phyloP scores from a whole-genome alignment of 129 eudicot genomes.

The Centella asiatica region DNA sequence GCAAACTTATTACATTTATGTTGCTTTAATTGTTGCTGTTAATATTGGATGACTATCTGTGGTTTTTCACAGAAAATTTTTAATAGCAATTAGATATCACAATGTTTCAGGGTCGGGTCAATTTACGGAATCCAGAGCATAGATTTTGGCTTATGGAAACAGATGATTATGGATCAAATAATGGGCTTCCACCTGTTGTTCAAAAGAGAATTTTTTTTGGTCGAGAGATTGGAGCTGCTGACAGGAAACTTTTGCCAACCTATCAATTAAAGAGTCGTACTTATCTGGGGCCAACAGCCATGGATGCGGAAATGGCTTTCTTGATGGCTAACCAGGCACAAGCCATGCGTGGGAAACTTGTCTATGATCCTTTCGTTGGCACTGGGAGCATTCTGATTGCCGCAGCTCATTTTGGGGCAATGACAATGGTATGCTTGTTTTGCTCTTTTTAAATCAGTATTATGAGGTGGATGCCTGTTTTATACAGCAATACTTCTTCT shows the following conservation, averaged over 20 bases:
- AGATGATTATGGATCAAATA: constrained; percentile 64
- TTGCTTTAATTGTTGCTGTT: neutral
- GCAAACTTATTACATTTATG: too few relatives aligned
- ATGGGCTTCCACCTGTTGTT: constrained; percentile 85
- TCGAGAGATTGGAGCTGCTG: constrained; percentile 78
- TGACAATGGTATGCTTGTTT: constrained; percentile 74
- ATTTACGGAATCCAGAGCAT: constrained; percentile 66
- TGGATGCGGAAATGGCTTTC: constrained; percentile 99
- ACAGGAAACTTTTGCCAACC: constrained; percentile 83
- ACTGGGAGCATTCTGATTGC: constrained; percentile 94
- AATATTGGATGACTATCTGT: neutral
- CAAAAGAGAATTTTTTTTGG: constrained; percentile 81
- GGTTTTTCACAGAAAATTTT: neutral
- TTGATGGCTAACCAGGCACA: constrained; percentile 96
- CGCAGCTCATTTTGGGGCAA: constrained; percentile 95
- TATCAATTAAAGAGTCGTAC: constrained; percentile 81
- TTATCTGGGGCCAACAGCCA: constrained; percentile 97
- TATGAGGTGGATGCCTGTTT: too few relatives aligned
- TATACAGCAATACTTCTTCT: too few relatives aligned
- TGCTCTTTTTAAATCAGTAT: neutral
- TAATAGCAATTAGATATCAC: neutral
- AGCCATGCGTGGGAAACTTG: constrained; percentile 78
- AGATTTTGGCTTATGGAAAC: constrained; percentile 83
- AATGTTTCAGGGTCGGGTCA: constrained; percentile 67
- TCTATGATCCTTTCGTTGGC: constrained; percentile 94